phyloP scores from a whole-genome alignment of 2,329 filamentous ascomycete species.

The Fusarium abutilonis region DNA sequence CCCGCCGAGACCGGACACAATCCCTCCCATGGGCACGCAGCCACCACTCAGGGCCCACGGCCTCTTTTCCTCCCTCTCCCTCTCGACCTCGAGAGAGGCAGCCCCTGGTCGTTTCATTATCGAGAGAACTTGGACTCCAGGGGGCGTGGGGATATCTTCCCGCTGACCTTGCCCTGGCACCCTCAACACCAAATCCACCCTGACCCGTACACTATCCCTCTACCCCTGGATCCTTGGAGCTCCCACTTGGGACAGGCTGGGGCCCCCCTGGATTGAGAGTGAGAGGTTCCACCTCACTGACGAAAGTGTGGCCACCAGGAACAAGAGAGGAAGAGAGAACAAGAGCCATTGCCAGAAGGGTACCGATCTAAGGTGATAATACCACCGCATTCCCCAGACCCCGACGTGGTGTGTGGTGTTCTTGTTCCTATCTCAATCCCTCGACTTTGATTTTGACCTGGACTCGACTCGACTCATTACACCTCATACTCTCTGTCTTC shows the following conservation, averaged over 20 bases:
- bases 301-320: constrained; percentile 43
- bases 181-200: constrained; percentile 24
- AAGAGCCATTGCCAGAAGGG: constrained; percentile 25
- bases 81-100: constrained; percentile 20
- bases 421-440: constrained; percentile 34
- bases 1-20: constrained; percentile 37
- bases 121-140: constrained; percentile 2
- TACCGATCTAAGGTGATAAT: constrained; percentile 44
- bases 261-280: constrained; percentile 25
- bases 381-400: constrained; percentile 45
- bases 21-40: constrained; percentile 22
- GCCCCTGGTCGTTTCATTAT: constrained; percentile 28
- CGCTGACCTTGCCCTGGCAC: constrained; percentile 30
- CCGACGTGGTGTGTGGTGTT: constrained; percentile 27
- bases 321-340: constrained; percentile 33
- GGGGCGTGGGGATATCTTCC: constrained; percentile 39
- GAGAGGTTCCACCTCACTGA: constrained; percentile 33
- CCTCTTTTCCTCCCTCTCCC: constrained; percentile 1
- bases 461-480: constrained; percentile 24
- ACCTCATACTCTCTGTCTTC: constrained; percentile 12
- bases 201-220: constrained; percentile 32
- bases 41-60: constrained; percentile 27
- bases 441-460: constrained; percentile 20
- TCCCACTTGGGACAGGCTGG: constrained; percentile 31
- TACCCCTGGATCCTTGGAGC: constrained; percentile 37